Conservation (phyloP, 257 asterid species). For the Rhazya stricta region DNA sequence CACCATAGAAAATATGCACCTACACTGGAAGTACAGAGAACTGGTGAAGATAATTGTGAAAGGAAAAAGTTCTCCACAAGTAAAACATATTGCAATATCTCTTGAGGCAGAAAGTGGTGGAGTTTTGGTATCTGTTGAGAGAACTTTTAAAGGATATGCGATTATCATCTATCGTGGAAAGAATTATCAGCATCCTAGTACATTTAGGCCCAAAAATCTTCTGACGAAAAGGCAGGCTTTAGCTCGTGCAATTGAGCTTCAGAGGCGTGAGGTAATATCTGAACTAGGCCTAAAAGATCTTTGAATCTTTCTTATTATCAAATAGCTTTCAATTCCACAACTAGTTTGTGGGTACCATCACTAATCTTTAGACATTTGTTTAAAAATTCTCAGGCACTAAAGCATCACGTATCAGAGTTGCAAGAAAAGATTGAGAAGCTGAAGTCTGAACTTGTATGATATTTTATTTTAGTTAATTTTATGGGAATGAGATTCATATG, state of each 20-base stretch:
- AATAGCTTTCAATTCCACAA: not conserved
- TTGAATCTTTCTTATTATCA: not conserved
- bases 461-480: not conserved
- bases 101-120: conserved; percentile 98
- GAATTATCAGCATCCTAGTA: conserved; percentile 67
- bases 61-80: conserved; percentile 55
- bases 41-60: conserved; percentile 74
- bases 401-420: conserved; percentile 66
- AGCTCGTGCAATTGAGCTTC: conserved; percentile 87
- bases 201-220: conserved; percentile 62
- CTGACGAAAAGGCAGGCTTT: conserved; percentile 87
- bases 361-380: not conserved
- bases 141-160: conserved; percentile 57
- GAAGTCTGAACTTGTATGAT: conserved; percentile 57
- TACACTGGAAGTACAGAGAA: conserved; percentile 93
- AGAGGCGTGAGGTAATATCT: conserved; percentile 72
- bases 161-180: conserved; percentile 84
- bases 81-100: conserved; percentile 68
- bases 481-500: not conserved
- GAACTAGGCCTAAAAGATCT: not conserved
- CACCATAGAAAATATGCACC: conserved; percentile 87
- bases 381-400: conserved; percentile 57
- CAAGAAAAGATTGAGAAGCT: conserved; percentile 58
- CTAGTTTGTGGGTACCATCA: not conserved
- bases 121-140: conserved; percentile 74